Base-by-base conservation (phyloP, 1,284 basidiomycete species). In the Ustanciosporium gigantosporum region DNA sequence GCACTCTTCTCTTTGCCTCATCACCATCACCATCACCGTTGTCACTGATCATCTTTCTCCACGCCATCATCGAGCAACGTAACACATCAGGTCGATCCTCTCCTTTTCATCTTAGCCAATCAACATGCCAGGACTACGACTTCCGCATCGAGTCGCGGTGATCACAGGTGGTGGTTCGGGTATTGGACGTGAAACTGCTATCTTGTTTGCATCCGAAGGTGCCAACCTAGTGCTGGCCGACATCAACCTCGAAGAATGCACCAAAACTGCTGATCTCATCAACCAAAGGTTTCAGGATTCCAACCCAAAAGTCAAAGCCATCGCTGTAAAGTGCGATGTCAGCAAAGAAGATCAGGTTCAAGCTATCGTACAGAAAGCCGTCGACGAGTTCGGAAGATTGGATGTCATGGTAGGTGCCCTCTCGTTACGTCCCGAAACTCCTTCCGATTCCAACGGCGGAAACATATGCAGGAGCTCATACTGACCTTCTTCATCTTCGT, bases 191-290 rank as follows among this genome's bases (percentile, higher is more conserved):
- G 91, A 97, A 81, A 88, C 91, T 1, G 87, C 90, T 17, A 82
- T 95, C 57, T 84, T 96, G 48, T 97, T 97, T 78, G 92, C 93
- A 5, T 83, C 85, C 49, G 93, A 97, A 78, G 93, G 93, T 36
- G 91, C 90, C 14, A 84, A 86, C 70, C 86, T 96, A 62, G 79
- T 95, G 34, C 84, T 94, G 34, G 87, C 87, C 16, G 93, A 97
- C 78, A 86, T 96, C 79, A 94, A 93, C 79, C 22, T 50, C 21
- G 81, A 83, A 31, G 87, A 86, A 11, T 90, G 86, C n/a, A 81
- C 89, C 74, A 86, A 84, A 51, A 87, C 83, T 3, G 87, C 84
- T 17, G 82, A 82, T 24, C 79, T 87, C 36, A 86, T 96, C 77
- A 77, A 80, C 27, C 75, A 86, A 57, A 83, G 85, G 45, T 88